Evolutionary conservation across 345 rosid species (phyloP), one percentile per base, ranked within the genome.

Genomic region (Schrenkiella parvula): DNA sequence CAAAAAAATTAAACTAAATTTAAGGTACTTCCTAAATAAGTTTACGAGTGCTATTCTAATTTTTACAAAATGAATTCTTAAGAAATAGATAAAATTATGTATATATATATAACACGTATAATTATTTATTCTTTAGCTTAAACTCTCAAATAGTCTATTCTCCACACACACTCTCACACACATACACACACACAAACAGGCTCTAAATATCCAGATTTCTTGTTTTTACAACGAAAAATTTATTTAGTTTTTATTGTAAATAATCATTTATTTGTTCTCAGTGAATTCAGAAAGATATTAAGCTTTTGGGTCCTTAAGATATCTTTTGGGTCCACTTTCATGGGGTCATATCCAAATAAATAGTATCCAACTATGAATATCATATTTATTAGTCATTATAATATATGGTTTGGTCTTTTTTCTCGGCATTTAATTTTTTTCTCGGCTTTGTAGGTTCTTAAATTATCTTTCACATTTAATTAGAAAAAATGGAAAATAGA

Each of bases 301-400:
- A n/a, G n/a, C n/a, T n/a, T 29, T 60, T 18, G 5, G 31, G 2
- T 52, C 56, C 18, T 17, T 31, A 8, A 12, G 78, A 31, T 51
- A 68, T 37, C 41, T 67, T 66, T 67, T 32, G 47, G 73, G 79
- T 60, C 73, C 64, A 75, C 42, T 52, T 22, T 52, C 25, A 60
- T 42, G 57, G 67, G 72, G 39, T 32, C 63, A 25, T 74, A 41
- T 68, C 73, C 57, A 39, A 73, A 66, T 66, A 66, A 66, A 74
- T 66, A 56, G 57, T 38, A 50, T 39, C 47, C 38, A 50, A 50
- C 29, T 28, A 74, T 60, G 41, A 74, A 4, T 28, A 59, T 48
- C 66, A 28, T 51, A 67, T 74, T 67, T 59, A 67, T 67, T 39
- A 59, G 17, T 50, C 72, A 29, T 48, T 21, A 64, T 47, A 42